Base-by-base conservation (phyloP, 2,329 filamentous ascomycete genomes). In the Rachicladosporium sp. region DNA sequence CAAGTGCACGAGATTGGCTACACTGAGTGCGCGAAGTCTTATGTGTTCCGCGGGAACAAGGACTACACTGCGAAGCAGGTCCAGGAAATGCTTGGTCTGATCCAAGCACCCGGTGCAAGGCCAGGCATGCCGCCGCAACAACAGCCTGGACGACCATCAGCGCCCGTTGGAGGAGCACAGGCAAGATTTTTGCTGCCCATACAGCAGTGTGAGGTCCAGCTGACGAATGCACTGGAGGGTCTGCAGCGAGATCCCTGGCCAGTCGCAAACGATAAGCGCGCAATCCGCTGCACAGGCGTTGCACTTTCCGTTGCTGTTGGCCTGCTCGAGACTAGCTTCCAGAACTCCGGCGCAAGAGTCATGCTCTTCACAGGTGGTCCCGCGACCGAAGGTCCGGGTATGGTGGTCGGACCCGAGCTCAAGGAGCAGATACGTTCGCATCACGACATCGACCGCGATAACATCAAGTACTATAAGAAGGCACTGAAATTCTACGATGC, bases 381-480 rank as follows among this genome's bases (percentile, higher is more conserved):
- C 38, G 87, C 88, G 31, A 98, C 91, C 1, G 91, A 98, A 63
- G 91, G 91, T 1, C 91, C 91, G 8, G 91, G 91, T 45, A 87
- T 94, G 75, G 91, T 98, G 27, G 91, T 98, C 58, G 88, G 88
- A 2, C 85, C 91, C 15, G 91, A 98, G 64, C 69, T 98, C 49
- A 82, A 89, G 60, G 91, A 98, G 61, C 87, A 93, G 7, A 96
- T 98, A 49, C 82, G 91, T 57, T 96, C 89, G 32, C 91, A 98
- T 65, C 91, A 98, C 64, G 91, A 98, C 56, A 98, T 98, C 62
- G 91, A 98, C 60, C 79, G 88, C 42, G 91, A 98, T 63, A 95
- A 95, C 60, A 93, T 94, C 67, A 98, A 98, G 64, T 95, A 96
- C 66, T 96, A 93, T 68, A 98, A 98, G 73, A 98, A 98, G 67